Percentiles rank a stretch among this genome's conserved stretches.
phyloP scores from a whole-genome alignment of 208 protist genomes.

The Acanthamoeba sp. region DNA sequence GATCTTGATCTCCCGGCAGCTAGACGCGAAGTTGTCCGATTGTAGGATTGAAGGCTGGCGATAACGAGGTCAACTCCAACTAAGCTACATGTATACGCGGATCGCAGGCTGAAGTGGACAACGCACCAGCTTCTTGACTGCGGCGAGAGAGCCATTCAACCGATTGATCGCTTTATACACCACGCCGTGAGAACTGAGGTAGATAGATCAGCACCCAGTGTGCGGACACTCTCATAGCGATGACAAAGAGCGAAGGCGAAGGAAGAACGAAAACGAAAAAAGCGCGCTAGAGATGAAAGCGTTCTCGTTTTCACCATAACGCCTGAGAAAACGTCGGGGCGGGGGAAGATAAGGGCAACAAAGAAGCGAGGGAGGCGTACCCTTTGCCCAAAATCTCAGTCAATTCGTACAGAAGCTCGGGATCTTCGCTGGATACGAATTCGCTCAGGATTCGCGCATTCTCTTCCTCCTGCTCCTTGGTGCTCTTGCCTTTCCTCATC shows the following conservation, averaged over 20 bases:
- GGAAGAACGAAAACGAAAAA: not conserved
- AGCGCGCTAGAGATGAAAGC: not conserved
- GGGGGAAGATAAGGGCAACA: not conserved
- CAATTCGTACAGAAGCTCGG: conserved; percentile 71
- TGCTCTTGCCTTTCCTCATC: conserved; percentile 57
- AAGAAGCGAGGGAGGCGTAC: not conserved
- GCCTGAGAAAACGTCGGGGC: not conserved
- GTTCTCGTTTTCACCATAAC: not conserved
- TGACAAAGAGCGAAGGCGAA: not conserved
- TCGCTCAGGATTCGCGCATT: conserved; percentile 25
- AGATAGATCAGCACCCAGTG: not conserved
- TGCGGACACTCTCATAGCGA: not conserved
- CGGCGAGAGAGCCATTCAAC: conserved; percentile 38
- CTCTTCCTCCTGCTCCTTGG: conserved; percentile 55
- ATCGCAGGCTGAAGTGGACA: not conserved
- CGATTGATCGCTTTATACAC: conserved; percentile 73
- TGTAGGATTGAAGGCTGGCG: conserved; percentile 54
- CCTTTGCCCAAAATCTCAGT: conserved; percentile 74
- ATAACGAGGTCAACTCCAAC: not conserved
- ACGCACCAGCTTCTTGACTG: conserved; percentile 69
- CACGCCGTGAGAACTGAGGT: conserved; percentile 56
- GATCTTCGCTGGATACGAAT: conserved; percentile 65
- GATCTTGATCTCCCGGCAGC: conserved; percentile 66
- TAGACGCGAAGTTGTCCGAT: conserved; percentile 61
- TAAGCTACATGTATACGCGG: not conserved